Evolutionary conservation across 352 stramenopile species (phyloP).

Genomic region (Globisporangium echinulatum): DNA sequence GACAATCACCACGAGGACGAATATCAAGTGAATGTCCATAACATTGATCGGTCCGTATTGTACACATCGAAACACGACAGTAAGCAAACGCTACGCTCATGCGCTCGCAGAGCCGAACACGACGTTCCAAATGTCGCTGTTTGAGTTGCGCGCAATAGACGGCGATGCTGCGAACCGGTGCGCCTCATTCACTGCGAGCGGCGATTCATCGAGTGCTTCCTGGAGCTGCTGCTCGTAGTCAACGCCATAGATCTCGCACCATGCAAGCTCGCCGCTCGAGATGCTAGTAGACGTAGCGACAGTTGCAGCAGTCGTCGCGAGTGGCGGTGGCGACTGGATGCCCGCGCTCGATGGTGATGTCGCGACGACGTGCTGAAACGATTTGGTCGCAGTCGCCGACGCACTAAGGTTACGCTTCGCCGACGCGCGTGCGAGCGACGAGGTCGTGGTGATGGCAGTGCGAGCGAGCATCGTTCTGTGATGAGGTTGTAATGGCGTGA

Average conservation of each 20-base stretch:
- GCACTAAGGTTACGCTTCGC: no score
- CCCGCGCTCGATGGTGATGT: not conserved
- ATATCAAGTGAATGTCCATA: no score
- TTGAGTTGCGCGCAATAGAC: conserved; percentile 7
- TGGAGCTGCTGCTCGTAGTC: conserved; percentile 67
- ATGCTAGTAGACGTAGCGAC: conserved; percentile 4
- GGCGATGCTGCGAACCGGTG: conserved; percentile 4
- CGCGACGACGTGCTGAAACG: not conserved
- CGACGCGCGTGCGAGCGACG: not conserved
- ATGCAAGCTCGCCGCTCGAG: conserved; percentile 52
- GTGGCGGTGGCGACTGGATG: not conserved
- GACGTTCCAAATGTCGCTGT: conserved; percentile 46
- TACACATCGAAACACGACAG: no score
- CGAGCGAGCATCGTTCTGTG: not conserved
- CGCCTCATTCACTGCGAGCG: conserved; percentile 28
- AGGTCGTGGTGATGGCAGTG: not conserved
- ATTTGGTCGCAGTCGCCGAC: not conserved
- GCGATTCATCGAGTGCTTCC: conserved; percentile 51
- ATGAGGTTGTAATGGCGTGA: not conserved
- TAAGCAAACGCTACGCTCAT: no score
- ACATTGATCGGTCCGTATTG: no score
- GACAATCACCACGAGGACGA: no score
- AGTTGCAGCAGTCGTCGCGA: no score
- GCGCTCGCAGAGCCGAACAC: conserved; percentile 24
- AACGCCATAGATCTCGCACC: conserved; percentile 72